phyloP scores from a whole-genome alignment of 495 filamentous ascomycete species.

The Trypethelium eluteriae region DNA sequence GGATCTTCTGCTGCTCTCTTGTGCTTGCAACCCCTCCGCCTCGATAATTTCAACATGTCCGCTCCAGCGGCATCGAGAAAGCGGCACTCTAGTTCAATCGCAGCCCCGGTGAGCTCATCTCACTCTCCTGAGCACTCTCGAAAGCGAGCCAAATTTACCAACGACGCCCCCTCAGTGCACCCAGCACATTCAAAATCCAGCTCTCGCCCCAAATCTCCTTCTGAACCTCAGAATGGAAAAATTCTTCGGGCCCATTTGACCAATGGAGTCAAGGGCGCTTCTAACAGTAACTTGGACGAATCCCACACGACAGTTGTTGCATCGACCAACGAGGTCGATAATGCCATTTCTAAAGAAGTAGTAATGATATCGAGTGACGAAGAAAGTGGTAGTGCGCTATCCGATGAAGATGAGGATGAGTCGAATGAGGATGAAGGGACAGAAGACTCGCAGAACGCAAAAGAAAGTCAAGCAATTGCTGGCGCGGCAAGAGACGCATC shows the following conservation, averaged over 20 bases:
- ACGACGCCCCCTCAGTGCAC: not conserved
- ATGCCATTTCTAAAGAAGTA: constrained; percentile 28
- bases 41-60: not conserved
- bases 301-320: constrained; percentile 46
- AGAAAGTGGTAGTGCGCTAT: constrained; percentile 24
- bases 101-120: not conserved
- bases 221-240: not conserved
- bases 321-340: not conserved
- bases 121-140: not conserved
- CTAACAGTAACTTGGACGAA: constrained; percentile 63
- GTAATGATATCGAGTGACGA: constrained; percentile 54
- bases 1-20: not conserved
- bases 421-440: constrained; percentile 17
- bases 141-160: not conserved
- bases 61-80: not conserved
- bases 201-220: not conserved
- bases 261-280: constrained; percentile 45
- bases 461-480: constrained; percentile 19
- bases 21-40: not conserved
- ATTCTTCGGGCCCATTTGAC: constrained; percentile 13
- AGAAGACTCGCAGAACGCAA: constrained; percentile 32
- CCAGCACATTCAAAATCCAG: not conserved
- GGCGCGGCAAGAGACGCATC: constrained; percentile 20
- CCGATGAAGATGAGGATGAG: constrained; percentile 28
- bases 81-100: not conserved